Base-by-base conservation (phyloP, 2,329 filamentous ascomycete genomes). In the Raffaelea deltoideospora region DNA sequence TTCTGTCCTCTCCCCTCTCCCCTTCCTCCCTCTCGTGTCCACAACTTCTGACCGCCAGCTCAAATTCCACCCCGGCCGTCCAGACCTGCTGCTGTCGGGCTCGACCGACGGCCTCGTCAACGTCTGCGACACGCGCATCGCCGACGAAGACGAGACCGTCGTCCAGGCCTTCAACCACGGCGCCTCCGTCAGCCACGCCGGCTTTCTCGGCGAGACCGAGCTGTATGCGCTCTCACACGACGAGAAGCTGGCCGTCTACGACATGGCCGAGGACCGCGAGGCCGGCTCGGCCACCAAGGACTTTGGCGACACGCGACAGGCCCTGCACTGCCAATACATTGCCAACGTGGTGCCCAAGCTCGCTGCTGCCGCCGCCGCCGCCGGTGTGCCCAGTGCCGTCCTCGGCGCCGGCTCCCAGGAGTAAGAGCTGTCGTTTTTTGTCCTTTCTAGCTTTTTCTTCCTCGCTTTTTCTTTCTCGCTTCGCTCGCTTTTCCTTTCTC, bases 31-130 rank as follows among this genome's bases (percentile, higher is more conserved):
- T n/a, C n/a, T n/a, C 29, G 13, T 30, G 14, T 17, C 14, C 19
- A 18, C 23, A 11, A 26, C 9, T 30, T 3, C 24, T 35, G 10
- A 34, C 30, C 9, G 31, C 10, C 14, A 74, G 63, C 56, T 77
- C 2, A 61, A 65, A 49, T 75, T 76, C 48, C 76, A 82, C 53
- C 75, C 76, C 0, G 59, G 56, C 3, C 60, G 69, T 34, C 64
- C 70, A 1, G 64, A 69, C 31, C 60, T 81, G 14, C 67, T 88
- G 6, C 64, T 88, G 10, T 84, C 80, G 1, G 80, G 79, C 31
- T 84, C 79, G 27, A 88, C 81, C 13, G 83, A 90, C 55, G 81
- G 81, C 7, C 68, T 88, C 1, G 68, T 88, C 48, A 86, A 81
- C 50, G 62, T 88, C 32, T 83, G 79, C 56, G 77, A 90, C 57